Evolutionary conservation across 106 monocot species (phyloP).

Genomic region (Posidonia australis): DNA sequence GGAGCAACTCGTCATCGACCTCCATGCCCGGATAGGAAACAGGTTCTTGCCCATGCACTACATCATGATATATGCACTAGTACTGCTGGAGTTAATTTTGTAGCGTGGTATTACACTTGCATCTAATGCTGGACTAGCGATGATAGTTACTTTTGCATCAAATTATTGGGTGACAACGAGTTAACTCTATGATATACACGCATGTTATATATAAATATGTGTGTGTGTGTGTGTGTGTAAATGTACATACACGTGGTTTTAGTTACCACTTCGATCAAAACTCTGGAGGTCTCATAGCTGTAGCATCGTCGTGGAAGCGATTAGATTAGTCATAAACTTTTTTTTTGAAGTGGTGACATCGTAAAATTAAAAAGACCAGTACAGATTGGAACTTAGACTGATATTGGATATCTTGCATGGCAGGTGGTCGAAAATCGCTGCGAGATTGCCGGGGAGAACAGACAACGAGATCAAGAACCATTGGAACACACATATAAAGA

Average conservation of each 20-base stretch:
- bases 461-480: slow-evolving; percentile 91
- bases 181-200: too few species aligned
- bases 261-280: too few species aligned
- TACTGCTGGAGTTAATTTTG: not conserved
- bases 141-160: too few species aligned
- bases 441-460: slow-evolving; percentile 67
- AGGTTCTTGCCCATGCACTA: slow-evolving; percentile 23
- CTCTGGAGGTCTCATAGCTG: too few species aligned
- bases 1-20: slow-evolving; percentile 68
- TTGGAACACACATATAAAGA: slow-evolving; percentile 90
- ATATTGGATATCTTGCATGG: not conserved
- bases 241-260: too few species aligned
- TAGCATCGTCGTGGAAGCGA: too few species aligned
- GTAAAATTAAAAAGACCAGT: not conserved
- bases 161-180: too few species aligned
- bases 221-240: too few species aligned
- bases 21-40: slow-evolving; percentile 60
- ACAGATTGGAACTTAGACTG: not conserved
- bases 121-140: too few species aligned
- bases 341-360: too few species aligned
- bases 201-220: too few species aligned
- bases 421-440: slow-evolving; percentile 84
- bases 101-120: not conserved
- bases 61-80: not conserved
- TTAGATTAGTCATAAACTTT: too few species aligned